Base-by-base conservation (phyloP, 2,329 filamentous ascomycete species). In the Colletotrichum sp. region DNA sequence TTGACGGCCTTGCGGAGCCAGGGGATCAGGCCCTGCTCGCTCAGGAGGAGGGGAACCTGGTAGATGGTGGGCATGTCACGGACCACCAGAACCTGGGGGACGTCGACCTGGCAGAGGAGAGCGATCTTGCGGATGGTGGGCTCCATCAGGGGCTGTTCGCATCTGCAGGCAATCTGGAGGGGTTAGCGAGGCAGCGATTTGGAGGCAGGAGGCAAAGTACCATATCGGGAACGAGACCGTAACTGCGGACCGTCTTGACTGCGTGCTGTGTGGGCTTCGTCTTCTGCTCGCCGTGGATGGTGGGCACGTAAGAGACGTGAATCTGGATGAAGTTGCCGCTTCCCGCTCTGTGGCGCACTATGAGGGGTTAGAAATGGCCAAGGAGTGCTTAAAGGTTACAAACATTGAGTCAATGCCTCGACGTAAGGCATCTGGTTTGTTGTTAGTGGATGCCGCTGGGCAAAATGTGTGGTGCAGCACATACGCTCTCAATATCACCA, bases 211-310 rank as follows among this genome's bases (percentile, higher is more conserved):
- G 10, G n/a, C 1, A 24, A 80, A 87, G 75, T 86, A 94, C 92
- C 83, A 97, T 82, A 80, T 94, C 93, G 3, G 93, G 93, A 75
- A 89, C 91, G 70, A 95, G 85, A 82, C 96, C 96, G 77, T 94
- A 94, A 82, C 94, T 96, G 77, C 96, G 93, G 77, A 96, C 93
- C 80, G 94, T 92, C 82, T 93, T 93, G 80, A 98, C 95, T 30
- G 96, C 95, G 80, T 95, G 92, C 84, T 99, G 97, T 0, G 97
- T 99, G 0, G 97, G 97, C 87, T 98, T 98, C 12, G 96, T 98
- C 91, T 98, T 98, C 85, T 98, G 93, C 88, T 98, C 90, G 56
- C 90, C 90, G 73, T 90, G 68, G 13, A 83, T 84, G 38, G 96
- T 90, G 2, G 96, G 97, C 38, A 98, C 93, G 80, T 96, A 95